These are phyloP conservation scores for Crithidia bombi DNA, from an alignment of 208 protist genomes.

Conservation along the genomic window DNA sequence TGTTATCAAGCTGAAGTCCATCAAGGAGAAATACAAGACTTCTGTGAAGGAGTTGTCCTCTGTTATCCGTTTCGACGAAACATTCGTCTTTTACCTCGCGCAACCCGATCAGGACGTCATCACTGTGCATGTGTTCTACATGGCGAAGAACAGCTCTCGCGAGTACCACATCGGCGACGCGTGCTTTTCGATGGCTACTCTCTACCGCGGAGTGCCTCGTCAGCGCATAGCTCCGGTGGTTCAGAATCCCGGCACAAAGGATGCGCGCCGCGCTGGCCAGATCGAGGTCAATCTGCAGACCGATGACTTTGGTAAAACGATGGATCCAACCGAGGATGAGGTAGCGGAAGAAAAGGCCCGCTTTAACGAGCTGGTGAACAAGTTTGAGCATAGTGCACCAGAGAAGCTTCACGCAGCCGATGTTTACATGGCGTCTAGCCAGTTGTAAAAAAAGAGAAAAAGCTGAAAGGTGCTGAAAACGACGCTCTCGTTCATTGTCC, in stretches of 20 bases:
- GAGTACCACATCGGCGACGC: conserved; percentile 87
- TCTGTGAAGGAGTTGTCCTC: conserved; percentile 75
- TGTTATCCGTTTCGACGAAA: conserved; percentile 82
- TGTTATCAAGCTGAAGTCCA: conserved; percentile 88
- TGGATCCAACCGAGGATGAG: conserved; percentile 54
- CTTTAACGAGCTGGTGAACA: conserved; percentile 67
- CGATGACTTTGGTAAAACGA: conserved; percentile 83
- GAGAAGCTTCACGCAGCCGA: conserved; percentile 84
- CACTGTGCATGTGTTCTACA: conserved; percentile 89
- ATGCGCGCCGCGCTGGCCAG: conserved; percentile 60
- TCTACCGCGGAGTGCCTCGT: conserved; percentile 75
- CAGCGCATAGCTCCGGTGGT: conserved; percentile 78
- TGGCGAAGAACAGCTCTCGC: conserved; percentile 58
- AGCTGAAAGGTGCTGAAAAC: too few species aligned
- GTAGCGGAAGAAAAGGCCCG: conserved; percentile 67
- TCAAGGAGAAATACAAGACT: conserved; percentile 93
- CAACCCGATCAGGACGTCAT: conserved; percentile 91
- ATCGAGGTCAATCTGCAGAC: conserved; percentile 82
- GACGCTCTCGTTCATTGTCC: too few species aligned
- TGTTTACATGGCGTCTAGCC: conserved; percentile 70
- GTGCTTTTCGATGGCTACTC: conserved; percentile 86
- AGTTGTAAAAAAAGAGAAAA: conserved; percentile 16
- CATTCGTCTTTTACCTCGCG: conserved; percentile 87
- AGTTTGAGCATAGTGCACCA: conserved; percentile 53
- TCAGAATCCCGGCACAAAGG: conserved; percentile 77